Conservation (phyloP, 2,329 filamentous ascomycete genomes). For the Cladorrhinum sp. region DNA sequence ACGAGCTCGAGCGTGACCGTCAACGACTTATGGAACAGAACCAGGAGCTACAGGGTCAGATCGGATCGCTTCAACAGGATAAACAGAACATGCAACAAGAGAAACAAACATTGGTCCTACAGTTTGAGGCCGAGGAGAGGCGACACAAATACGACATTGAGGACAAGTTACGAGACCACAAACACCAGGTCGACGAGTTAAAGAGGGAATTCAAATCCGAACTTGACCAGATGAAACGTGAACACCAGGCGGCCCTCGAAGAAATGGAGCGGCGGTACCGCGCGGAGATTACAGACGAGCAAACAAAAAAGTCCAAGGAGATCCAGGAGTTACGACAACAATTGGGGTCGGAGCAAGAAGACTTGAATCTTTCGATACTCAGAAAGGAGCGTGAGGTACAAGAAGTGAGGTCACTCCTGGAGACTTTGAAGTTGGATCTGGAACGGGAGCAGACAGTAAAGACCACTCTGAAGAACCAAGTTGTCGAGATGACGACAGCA, state of each 20-base stretch:
- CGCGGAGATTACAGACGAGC: conserved; percentile 64
- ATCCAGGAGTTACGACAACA: conserved; percentile 60
- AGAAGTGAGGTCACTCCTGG: conserved; percentile 44
- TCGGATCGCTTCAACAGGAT: conserved; percentile 46
- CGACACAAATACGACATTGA: conserved; percentile 52
- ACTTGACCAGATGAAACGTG: conserved; percentile 54
- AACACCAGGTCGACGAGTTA: conserved; percentile 55
- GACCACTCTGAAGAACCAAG: conserved; percentile 46
- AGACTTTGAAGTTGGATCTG: conserved; percentile 48
- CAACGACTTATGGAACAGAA: conserved; percentile 47
- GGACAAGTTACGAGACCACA: conserved; percentile 50
- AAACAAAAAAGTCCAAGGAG: conserved; percentile 56
- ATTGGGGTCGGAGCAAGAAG: conserved; percentile 51
- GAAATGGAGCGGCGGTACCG: conserved; percentile 61
- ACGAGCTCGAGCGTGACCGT: conserved; percentile 48
- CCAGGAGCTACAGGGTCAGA: conserved; percentile 58
- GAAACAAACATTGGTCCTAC: conserved; percentile 40
- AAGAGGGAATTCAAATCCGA: conserved; percentile 51
- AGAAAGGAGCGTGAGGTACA: conserved; percentile 55
- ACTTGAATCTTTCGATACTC: conserved; percentile 45
- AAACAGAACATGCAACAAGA: conserved; percentile 34
- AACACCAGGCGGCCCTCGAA: conserved; percentile 66
- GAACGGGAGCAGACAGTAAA: conserved; percentile 65
- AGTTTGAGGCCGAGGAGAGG: conserved; percentile 43
- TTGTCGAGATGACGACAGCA: conserved; percentile 59